Percentiles rank a stretch among this genome's conserved stretches.
These are phyloP conservation scores for Pestalotiopsis sp. DNA, from an alignment of 2,329 filamentous ascomycete species.

Conservation along the genomic window DNA sequence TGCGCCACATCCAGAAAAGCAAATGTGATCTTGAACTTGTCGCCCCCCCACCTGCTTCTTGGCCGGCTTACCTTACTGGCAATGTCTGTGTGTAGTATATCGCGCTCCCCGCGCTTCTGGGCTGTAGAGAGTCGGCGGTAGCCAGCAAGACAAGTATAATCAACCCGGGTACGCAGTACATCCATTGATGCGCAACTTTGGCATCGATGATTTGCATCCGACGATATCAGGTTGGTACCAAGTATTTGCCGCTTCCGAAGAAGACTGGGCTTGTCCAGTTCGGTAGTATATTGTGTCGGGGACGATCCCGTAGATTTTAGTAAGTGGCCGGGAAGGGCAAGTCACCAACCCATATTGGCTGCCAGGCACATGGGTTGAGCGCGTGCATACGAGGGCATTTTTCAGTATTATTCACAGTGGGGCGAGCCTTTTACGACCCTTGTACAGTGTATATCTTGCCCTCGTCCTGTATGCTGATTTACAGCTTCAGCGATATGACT, in stretches of 20 bases:
- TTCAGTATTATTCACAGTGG: too few species aligned
- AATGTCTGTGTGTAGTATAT: background rate
- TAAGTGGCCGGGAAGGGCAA: conserved; percentile 11
- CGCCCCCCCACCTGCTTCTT: conserved; percentile 6
- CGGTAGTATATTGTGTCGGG: background rate
- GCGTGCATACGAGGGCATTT: too few species aligned
- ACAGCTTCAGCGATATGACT: too few species aligned
- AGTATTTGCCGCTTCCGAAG: background rate
- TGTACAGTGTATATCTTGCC: too few species aligned
- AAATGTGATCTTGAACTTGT: background rate
- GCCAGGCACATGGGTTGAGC: conserved; percentile 10
- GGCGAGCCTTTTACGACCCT: too few species aligned
- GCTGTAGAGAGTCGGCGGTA: background rate
- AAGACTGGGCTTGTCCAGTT: background rate
- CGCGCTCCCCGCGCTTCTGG: conserved; percentile 6
- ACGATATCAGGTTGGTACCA: background rate
- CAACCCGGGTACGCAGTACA: background rate
- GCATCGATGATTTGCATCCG: background rate
- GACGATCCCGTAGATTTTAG: background rate
- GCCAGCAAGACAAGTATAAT: background rate
- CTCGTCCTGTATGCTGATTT: too few species aligned
- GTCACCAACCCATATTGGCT: conserved; percentile 1
- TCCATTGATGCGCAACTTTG: background rate
- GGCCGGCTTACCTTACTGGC: background rate
- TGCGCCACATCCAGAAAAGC: conserved; percentile 10